Percentiles rank a stretch among this genome's conserved stretches.
phyloP scores from a whole-genome alignment of 176 grass and related monocot species.

The Raddia distichophylla region DNA sequence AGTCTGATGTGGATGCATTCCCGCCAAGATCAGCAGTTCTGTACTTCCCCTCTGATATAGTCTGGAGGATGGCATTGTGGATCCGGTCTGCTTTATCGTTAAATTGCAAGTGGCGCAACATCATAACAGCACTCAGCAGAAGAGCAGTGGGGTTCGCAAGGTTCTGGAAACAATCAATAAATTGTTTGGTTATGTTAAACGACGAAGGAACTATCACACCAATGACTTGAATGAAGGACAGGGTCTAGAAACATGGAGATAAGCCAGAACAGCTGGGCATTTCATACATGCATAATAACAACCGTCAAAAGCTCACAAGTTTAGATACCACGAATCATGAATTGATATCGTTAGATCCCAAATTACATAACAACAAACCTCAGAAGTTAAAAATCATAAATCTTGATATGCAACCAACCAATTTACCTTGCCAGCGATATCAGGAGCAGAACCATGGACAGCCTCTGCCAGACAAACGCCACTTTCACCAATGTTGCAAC shows the following conservation, averaged over 20 bases:
- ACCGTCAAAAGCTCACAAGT: neutral
- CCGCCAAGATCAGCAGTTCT: constrained; percentile 87
- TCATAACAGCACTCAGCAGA: constrained; percentile 93
- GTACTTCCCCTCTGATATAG: constrained; percentile 78
- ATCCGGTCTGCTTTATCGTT: constrained; percentile 84
- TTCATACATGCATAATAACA: neutral
- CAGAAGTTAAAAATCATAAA: constrained; percentile 12
- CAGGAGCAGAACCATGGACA: constrained; percentile 97
- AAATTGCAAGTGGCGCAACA: constrained; percentile 86
- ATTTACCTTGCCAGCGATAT: constrained; percentile 92
- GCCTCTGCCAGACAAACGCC: constrained; percentile 95
- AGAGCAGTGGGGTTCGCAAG: constrained; percentile 95
- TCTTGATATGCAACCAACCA: neutral
- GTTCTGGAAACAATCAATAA: constrained; percentile 58
- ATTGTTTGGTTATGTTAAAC: neutral
- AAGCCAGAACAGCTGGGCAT: neutral
- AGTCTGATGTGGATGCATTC: constrained; percentile 73
- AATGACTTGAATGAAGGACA: neutral
- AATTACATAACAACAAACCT: constrained; percentile 1
- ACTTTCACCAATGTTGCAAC: constrained; percentile 98
- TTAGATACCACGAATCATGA: constrained; percentile 1
- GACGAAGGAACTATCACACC: neutral
- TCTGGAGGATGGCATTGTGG: constrained; percentile 81
- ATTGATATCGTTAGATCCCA: neutral
- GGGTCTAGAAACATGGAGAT: neutral